Evolutionary conservation across 2,329 filamentous ascomycete genomes (phyloP).

Genomic region (Dothistroma pini): DNA sequence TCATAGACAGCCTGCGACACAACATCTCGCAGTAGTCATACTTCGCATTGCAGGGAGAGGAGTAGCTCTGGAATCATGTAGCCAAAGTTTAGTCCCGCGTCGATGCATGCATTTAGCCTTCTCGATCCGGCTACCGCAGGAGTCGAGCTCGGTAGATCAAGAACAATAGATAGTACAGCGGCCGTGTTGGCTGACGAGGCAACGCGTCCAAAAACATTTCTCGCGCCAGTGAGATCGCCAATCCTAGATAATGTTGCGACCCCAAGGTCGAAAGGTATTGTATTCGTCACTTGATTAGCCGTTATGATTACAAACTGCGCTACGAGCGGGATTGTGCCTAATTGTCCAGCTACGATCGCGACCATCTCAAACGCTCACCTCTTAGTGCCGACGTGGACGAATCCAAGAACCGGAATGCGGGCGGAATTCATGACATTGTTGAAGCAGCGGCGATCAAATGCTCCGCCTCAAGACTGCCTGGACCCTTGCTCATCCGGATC

Average conservation of each 20-base stretch:
- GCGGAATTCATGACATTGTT: conserved; percentile 67
- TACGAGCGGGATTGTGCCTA: conserved; percentile 74
- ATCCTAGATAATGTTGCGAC: conserved; percentile 75
- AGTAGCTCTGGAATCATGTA: too few species aligned
- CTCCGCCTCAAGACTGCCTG: conserved; percentile 85
- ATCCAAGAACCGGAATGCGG: conserved; percentile 68
- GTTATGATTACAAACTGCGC: conserved; percentile 75
- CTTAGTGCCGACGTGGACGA: conserved; percentile 79
- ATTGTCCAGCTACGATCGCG: conserved; percentile 72
- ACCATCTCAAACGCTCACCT: conserved; percentile 97
- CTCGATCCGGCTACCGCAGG: too few species aligned
- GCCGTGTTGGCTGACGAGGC: conserved; percentile 70
- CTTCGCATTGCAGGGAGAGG: too few species aligned
- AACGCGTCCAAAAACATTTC: conserved; percentile 62
- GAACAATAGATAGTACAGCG: conserved; percentile 66
- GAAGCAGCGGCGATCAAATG: conserved; percentile 62
- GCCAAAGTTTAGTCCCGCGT: too few species aligned
- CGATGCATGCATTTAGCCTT: too few species aligned
- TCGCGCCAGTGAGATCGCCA: conserved; percentile 73
- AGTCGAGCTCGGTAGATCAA: too few species aligned
- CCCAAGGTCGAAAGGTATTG: conserved; percentile 80
- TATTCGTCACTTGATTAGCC: conserved; percentile 57
- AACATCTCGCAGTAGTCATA: too few species aligned
- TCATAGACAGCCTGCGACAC: too few species aligned
- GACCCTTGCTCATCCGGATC: too few species aligned